Evolutionary conservation across 139 green algal species (phyloP).

Genomic region (Chlorella ohadii): DNA sequence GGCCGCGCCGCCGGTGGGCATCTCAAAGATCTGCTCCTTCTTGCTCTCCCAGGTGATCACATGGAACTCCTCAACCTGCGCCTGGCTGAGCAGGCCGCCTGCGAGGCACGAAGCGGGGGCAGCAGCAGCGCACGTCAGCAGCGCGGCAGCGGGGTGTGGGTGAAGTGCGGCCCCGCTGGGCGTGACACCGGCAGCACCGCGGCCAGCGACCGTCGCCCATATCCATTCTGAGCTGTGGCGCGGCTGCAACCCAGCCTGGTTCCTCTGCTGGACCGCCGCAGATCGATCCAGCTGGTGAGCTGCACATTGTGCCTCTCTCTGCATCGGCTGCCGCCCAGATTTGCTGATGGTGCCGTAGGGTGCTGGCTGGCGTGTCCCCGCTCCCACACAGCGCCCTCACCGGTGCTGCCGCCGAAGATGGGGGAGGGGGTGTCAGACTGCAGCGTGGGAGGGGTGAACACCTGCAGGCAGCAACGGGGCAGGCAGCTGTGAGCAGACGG

Average conservation of each 20-base stretch:
- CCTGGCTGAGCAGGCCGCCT: conserved; percentile 95
- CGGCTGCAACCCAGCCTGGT: too few relatives aligned
- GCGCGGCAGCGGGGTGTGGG: not conserved
- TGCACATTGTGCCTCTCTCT: too few relatives aligned
- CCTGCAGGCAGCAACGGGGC: not conserved
- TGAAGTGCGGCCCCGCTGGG: not conserved
- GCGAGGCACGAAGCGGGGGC: not conserved
- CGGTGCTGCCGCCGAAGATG: conserved; percentile 98
- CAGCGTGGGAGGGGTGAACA: conserved; percentile 87
- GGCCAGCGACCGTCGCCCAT: too few relatives aligned
- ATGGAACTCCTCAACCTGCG: conserved; percentile 97
- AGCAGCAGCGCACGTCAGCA: not conserved
- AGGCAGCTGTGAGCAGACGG: too few relatives aligned
- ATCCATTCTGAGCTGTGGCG: too few relatives aligned
- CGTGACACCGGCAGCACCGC: too few relatives aligned
- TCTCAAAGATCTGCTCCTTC: conserved; percentile 99
- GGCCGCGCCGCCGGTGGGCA: conserved; percentile 97
- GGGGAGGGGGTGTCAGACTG: conserved; percentile 92
- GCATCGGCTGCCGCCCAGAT: too few relatives aligned
- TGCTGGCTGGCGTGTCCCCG: not conserved
- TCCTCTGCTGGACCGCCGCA: too few relatives aligned
- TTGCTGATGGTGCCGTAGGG: too few relatives aligned
- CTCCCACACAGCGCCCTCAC: conserved; percentile 13
- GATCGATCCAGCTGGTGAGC: too few relatives aligned
- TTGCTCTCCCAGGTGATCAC: conserved; percentile 95